Base-by-base conservation (phyloP, 192 early-diverging fungal genomes). In the Phlyctochytrium planicorne region DNA sequence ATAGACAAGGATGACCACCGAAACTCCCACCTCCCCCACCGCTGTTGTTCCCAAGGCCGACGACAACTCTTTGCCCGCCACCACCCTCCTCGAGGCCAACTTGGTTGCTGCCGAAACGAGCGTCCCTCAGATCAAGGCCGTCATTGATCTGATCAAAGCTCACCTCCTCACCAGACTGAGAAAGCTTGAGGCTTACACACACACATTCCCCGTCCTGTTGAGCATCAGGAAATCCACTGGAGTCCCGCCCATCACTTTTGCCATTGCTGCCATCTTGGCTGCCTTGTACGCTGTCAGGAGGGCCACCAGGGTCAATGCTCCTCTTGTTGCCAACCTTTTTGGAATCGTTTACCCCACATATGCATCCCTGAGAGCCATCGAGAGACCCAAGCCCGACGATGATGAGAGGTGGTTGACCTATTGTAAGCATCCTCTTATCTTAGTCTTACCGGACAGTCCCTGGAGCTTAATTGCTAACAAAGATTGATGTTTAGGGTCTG, bases 381-480 rank as follows among this genome's bases (percentile, higher is more conserved):
- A 84, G 63, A 50, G 75, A 30, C 82, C 82, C 24, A 34, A 68
- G n/a, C 31, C 63, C 3, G 71, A 81, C 53, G 79, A 81, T 60
- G 82, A 83, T 62, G 82, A 84, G 65, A 30, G 77, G 60, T 78
- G 80, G 77, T 59, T 81, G 60, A 84, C 82, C 31, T 84, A 84
- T 53, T 84, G 82, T 84, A 69, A 71, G 80, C 74, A 2, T 50
- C 27, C 30, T 24, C 25, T 30, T 31, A 24, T 55, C 23, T 24
- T 23, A 63, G 57, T 24, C 14, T 59, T 24, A 6, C n/a, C n/a
- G n/a, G n/a, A n/a, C n/a, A n/a, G n/a, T n/a, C n/a, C n/a, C n/a
- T n/a, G n/a, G n/a, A n/a, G n/a, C n/a, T n/a, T n/a, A n/a, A n/a
- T n/a, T n/a, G n/a, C n/a, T n/a, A n/a, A n/a, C n/a, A n/a, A n/a